Percentiles rank a stretch among this genome's conserved stretches.
phyloP scores from a whole-genome alignment of 1,284 basidiomycete species.

The Calocybe gambosa region DNA sequence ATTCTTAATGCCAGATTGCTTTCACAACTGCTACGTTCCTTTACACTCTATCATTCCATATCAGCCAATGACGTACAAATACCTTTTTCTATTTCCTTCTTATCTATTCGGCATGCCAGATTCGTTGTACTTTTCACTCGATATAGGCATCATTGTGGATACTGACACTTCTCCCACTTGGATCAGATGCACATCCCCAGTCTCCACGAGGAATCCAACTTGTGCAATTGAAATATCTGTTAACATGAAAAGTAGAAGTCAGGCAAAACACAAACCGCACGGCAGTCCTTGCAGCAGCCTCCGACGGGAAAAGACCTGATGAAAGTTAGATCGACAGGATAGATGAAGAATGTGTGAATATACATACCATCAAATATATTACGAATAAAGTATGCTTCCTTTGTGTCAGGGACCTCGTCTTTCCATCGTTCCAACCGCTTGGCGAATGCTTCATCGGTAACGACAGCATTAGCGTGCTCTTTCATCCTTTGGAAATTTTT shows the following conservation, averaged over 20 bases:
- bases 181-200: conserved; percentile 95
- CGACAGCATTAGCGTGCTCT: conserved; percentile 69
- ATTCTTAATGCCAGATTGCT: conserved; percentile 16
- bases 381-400: conserved; percentile 95
- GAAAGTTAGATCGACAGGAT: conserved; percentile 12
- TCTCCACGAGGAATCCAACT: conserved; percentile 90
- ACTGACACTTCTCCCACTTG: conserved; percentile 90
- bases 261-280: conserved; percentile 57
- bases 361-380: conserved; percentile 83
- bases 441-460: conserved; percentile 82
- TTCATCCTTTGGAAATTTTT: conserved; percentile 63
- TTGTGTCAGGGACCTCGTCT: conserved; percentile 86
- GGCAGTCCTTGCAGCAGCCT: conserved; percentile 88
- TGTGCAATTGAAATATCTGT: conserved; percentile 21
- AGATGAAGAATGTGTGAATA: conserved; percentile 4
- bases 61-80: conserved; percentile 5
- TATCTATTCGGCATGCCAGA: conserved; percentile 11
- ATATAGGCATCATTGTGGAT: conserved; percentile 94
- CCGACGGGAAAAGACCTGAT: conserved; percentile 73
- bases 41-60: conserved; percentile 16
- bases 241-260: conserved; percentile 7
- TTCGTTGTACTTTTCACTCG: conserved; percentile 19
- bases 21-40: conserved; percentile 14
- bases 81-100: conserved; percentile 3
- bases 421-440: conserved; percentile 77